Evolutionary conservation across 176 grass and related monocot species (phyloP).

Genomic region (Aegilops sharonensis): DNA sequence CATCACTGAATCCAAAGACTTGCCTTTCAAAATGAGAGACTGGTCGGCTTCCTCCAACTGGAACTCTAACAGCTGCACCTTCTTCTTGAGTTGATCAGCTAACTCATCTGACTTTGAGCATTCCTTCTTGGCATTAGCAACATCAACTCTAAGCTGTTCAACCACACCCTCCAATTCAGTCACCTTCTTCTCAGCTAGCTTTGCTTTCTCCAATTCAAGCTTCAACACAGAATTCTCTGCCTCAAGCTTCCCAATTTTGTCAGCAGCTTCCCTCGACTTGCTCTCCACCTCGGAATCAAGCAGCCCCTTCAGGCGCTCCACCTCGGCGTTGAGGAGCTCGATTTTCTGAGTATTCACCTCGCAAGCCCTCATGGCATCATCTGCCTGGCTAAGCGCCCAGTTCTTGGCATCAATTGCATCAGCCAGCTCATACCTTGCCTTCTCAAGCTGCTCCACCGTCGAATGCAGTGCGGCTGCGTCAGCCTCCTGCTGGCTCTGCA

Average conservation of each 20-base stretch:
- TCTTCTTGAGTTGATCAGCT: slow-evolving; percentile 56
- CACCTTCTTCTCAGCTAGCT: slow-evolving; percentile 43
- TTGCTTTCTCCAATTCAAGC: slow-evolving; percentile 53
- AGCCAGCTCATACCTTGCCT: slow-evolving; percentile 59
- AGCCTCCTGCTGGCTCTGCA: slow-evolving; percentile 66
- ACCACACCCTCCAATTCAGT: slow-evolving; percentile 44
- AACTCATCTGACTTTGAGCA: slow-evolving; percentile 32
- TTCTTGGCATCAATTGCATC: slow-evolving; percentile 74
- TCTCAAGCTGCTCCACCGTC: slow-evolving; percentile 64
- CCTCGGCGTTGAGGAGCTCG: slow-evolving; percentile 52
- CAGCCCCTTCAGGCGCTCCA: slow-evolving; percentile 48
- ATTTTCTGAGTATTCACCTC: slow-evolving; percentile 60
- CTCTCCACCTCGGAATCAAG: slow-evolving; percentile 53
- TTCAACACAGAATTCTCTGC: slow-evolving; percentile 42
- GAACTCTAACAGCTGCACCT: slow-evolving; percentile 50
- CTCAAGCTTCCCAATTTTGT: slow-evolving; percentile 46
- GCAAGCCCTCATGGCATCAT: slow-evolving; percentile 51
- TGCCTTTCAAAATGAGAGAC: slow-evolving; percentile 47
- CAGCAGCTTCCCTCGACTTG: slow-evolving; percentile 32
- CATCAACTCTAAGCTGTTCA: slow-evolving; percentile 41
- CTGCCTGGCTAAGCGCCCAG: slow-evolving; percentile 52
- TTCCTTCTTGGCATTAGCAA: slow-evolving; percentile 49
- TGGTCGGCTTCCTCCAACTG: slow-evolving; percentile 68
- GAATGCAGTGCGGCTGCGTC: slow-evolving; percentile 34
- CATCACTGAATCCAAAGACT: slow-evolving; percentile 54